phyloP scores from a whole-genome alignment of 176 grass and related monocot species.

The Pontederia crassipes region DNA sequence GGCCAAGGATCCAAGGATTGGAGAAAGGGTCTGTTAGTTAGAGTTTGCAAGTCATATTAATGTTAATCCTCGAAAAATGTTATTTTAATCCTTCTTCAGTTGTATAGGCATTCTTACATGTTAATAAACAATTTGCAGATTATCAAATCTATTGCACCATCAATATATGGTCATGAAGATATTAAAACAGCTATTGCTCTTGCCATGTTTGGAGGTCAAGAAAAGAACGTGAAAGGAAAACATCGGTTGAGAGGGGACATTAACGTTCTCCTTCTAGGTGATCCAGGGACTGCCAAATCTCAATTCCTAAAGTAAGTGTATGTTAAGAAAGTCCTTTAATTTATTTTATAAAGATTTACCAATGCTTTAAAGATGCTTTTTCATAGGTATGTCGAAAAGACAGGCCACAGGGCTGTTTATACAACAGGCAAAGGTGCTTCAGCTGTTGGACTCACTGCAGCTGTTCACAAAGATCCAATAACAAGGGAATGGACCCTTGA shows the following conservation, averaged over 20 bases:
- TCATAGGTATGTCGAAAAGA: conserved; percentile 95
- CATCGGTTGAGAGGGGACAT: conserved; percentile 94
- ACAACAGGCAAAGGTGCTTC: conserved; percentile 99
- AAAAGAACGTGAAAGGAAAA: conserved; percentile 88
- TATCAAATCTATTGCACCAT: conserved; percentile 94
- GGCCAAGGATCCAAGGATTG: conserved; percentile 87
- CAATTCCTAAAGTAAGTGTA: conserved; percentile 93
- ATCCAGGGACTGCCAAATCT: conserved; percentile 97
- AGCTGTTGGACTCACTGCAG: conserved; percentile 88
- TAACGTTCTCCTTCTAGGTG: conserved; percentile 88
- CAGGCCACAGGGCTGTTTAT: conserved; percentile 90
- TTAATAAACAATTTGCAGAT: conserved; percentile 32
- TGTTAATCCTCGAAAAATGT: no score
- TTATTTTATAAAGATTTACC: neutral
- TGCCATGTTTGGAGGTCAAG: conserved; percentile 94
- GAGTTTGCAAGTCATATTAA: conserved; percentile 2
- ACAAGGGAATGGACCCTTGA: conserved; percentile 98
- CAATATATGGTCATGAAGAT: conserved; percentile 97
- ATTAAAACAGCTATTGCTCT: conserved; percentile 91
- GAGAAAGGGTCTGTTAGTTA: conserved; percentile 70
- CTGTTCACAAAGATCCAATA: conserved; percentile 95
- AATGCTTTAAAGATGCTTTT: neutral
- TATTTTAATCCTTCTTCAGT: conserved; percentile 15
- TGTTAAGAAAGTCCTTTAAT: neutral
- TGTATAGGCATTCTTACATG: conserved; percentile 2